A percentile compares a stretch with the other conserved stretches of the same genome.
These are phyloP conservation scores for Ceratobasidium sp. DNA, from an alignment of 1,284 basidiomycete genomes.

Conservation along the genomic window DNA sequence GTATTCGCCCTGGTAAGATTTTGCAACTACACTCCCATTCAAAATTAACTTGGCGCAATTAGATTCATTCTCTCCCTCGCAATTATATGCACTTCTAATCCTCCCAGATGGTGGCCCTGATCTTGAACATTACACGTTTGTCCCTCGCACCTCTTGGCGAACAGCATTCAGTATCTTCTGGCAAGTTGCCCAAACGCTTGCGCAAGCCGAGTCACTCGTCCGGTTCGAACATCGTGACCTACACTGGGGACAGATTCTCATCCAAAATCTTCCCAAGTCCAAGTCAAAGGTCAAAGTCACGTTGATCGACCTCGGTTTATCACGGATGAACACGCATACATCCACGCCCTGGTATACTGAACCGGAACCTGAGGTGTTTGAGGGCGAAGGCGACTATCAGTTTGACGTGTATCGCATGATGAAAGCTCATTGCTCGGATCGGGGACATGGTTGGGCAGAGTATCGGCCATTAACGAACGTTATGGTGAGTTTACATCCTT, in stretches of 20 bases:
- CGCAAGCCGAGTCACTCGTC: constrained; percentile 76
- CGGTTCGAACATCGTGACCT: constrained; percentile 97
- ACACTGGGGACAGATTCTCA: constrained; percentile 97
- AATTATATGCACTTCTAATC: constrained; percentile 87
- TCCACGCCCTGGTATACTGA: constrained; percentile 42
- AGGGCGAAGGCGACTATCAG: constrained; percentile 89
- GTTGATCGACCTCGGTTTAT: constrained; percentile 93
- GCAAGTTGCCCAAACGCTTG: constrained; percentile 83
- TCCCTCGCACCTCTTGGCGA: constrained; percentile 68
- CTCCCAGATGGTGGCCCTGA: constrained; percentile 90
- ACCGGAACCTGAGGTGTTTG: constrained; percentile 82
- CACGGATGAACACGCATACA: constrained; percentile 66
- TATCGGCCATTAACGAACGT: constrained; percentile 87
- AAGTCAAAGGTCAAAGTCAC: constrained; percentile 53
- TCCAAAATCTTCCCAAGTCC: constrained; percentile 60
- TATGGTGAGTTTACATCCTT: constrained; percentile 67
- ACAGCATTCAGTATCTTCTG: constrained; percentile 90
- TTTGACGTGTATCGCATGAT: constrained; percentile 95
- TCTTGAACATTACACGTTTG: constrained; percentile 81
- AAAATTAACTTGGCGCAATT: neutral
- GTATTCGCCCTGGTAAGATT: constrained; percentile 79
- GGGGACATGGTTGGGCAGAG: constrained; percentile 66
- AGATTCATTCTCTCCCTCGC: constrained; percentile 77
- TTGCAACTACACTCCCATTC: neutral
- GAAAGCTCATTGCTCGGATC: constrained; percentile 56